Base-by-base conservation (phyloP, 345 rosid genomes). In the Toxicodendron radicans region DNA sequence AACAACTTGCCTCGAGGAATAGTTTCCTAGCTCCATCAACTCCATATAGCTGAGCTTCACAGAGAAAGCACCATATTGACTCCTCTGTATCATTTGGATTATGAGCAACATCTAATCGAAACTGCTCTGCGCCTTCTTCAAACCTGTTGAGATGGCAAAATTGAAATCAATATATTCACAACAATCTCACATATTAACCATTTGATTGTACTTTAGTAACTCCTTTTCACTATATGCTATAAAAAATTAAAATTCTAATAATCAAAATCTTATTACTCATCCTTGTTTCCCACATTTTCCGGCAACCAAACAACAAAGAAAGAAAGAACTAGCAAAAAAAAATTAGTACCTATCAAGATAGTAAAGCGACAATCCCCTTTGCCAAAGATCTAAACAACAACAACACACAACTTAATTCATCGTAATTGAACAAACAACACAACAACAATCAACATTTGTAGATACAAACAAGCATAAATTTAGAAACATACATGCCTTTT, bases 31-130 rank as follows among this genome's bases (percentile, higher is more conserved):
- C 97, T 57, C 73, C 88, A 48, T 84, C 90, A 69, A 81, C 82
- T 78, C 97, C 97, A 45, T 76, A 87, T 4, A 91, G 72, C 64
- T 79, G 82, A 61, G 97, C 97, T 78, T 92, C 95, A 58, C 97
- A 94, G 11, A 94, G 94, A 83, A 81, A 91, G 77, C 97, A 89
- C 98, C 97, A 92, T 70, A 94, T 91, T 1, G 98, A 91, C 74
- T 92, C 98, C 85, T 91, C 98, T 0, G 98, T 92, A 63, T 94
- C 97, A 81, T 92, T 89, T 51, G 97, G 95, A 75, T 94, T 94
- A 68, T 86, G 87, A 17, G 91, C 94, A 85, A 95, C 99, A 86
- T 92, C 97, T 64, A 90, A n/a, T 33, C 92, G 77, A 64, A 95
- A 94, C 88, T 94, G 98, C 79, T 90, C 89, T 16, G 97, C 97